Evolutionary conservation across 768 basidiomycete species (phyloP).

Genomic region (Calocybe indica): DNA sequence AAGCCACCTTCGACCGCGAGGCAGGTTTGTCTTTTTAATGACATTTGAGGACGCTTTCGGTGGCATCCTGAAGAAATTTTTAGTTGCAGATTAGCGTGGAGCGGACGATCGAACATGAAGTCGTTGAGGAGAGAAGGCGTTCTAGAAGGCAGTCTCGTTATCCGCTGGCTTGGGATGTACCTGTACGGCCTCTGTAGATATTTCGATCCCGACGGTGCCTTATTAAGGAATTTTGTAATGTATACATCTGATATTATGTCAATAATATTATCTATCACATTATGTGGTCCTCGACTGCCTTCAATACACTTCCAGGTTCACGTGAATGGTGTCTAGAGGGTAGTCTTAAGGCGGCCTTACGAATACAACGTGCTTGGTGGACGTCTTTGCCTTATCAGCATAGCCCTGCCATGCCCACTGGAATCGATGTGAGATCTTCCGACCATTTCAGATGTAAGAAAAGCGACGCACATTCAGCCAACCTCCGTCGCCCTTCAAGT

Average conservation of each 20-base stretch:
- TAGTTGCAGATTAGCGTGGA: slow-evolving; percentile 7
- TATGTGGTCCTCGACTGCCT: no score
- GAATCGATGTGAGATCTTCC: background rate
- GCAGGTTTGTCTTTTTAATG: slow-evolving; percentile 1
- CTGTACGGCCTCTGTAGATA: background rate
- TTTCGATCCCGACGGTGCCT: background rate
- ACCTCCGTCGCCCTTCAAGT: slow-evolving; percentile 15
- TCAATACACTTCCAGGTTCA: no score
- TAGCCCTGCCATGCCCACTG: slow-evolving; percentile 12
- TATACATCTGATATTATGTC: no score
- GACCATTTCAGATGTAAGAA: background rate
- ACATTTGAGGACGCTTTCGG: background rate
- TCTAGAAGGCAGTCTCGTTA: background rate
- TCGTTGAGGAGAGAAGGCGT: background rate
- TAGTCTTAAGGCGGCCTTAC: no score
- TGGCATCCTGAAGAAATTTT: background rate
- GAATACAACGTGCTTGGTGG: no score
- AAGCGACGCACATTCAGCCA: slow-evolving; percentile 14
- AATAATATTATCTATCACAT: no score
- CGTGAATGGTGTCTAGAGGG: no score
- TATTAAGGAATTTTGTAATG: background rate
- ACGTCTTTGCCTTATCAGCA: background rate
- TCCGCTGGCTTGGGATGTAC: background rate
- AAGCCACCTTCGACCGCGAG: slow-evolving; percentile 4
- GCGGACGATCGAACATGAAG: slow-evolving; percentile 1